Evolutionary conservation across 1,284 basidiomycete genomes (phyloP).

Genomic region (Mycena sp.): DNA sequence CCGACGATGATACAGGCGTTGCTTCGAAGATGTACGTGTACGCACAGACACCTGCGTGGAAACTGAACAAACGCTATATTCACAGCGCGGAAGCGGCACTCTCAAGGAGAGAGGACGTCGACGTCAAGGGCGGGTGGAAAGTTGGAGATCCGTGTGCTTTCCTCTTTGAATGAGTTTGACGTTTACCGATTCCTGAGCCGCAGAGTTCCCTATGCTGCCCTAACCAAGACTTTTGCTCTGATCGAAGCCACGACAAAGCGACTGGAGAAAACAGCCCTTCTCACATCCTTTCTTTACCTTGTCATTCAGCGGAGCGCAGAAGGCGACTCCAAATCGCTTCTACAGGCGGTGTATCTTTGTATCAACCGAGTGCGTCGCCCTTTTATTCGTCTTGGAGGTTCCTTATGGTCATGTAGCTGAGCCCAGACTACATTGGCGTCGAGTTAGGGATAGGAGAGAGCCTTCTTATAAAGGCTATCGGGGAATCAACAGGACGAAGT

Average conservation of each 20-base stretch:
- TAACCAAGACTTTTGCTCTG: conserved; percentile 88
- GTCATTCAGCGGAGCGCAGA: conserved; percentile 87
- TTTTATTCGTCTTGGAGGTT: conserved; percentile 20
- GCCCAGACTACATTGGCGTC: conserved; percentile 95
- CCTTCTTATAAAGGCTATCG: conserved; percentile 94
- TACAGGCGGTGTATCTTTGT: conserved; percentile 95
- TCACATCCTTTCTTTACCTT: conserved; percentile 89
- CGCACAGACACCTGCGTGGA: neutral
- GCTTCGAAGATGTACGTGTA: conserved; percentile 70
- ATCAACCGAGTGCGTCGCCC: conserved; percentile 83
- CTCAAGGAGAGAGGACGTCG: conserved; percentile 73
- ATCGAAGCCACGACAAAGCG: conserved; percentile 98
- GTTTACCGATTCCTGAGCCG: neutral
- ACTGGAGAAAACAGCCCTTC: conserved; percentile 89
- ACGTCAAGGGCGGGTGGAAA: conserved; percentile 89
- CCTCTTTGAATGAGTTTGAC: neutral
- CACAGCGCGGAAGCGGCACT: conserved; percentile 77
- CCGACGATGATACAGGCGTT: conserved; percentile 46
- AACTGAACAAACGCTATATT: conserved; percentile 19
- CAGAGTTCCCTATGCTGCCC: conserved; percentile 94
- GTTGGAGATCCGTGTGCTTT: conserved; percentile 80
- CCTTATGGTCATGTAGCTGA: conserved; percentile 62
- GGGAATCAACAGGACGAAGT: conserved; percentile 92
- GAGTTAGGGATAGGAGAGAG: conserved; percentile 98
- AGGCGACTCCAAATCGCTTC: conserved; percentile 75